Base-by-base conservation (phyloP, 1,284 basidiomycete genomes). In the Microbotryum violaceum region DNA sequence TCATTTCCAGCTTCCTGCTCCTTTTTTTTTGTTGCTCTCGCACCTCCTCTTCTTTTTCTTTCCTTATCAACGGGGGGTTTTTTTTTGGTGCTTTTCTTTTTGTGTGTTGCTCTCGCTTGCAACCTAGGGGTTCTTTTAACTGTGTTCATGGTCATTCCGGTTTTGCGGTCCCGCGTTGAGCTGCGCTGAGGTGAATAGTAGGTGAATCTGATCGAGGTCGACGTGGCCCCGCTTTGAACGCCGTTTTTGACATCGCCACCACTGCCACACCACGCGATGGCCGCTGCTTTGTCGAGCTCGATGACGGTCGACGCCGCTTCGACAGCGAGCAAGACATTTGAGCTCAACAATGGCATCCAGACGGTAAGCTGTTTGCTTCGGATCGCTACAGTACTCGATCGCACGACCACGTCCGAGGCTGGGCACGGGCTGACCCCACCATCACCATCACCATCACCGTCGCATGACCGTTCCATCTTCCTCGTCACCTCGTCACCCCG, bases 261-360 rank as follows among this genome's bases (percentile, higher is more conserved):
- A 42, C 37, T 14, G 4, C 37, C 37, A 42, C 37, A 42, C 4
- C 37, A 42, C 37, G 2, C 12, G 12, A 42, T 42, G 37, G 37
- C 37, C 37, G 12, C 16, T 42, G 37, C 37, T 14, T 42, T 14
- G 37, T 42, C 37, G 37, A 42, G 37, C 16, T 42, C 37, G 10
- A 42, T 42, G 37, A 42, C 37, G 37, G 37, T 42, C 16, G 37
- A 42, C 10, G 37, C 12, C 37, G 14, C 37, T 18, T 42, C 37
- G 12, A 42, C 37, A 18, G 37, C 37, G 37, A 42, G 37, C 16
- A 42, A 42, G 12, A 57, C 56, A 1, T 97, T 96, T 74, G 86
- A 87, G 58, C 79, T 97, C 45, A 79, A 82, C 49, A 97, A 97
- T 75, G 81, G 89, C 68, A 80, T 97, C 51, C 75, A 71, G 63